Conservation (phyloP, 73 alveolate species). For the Breviolum minutum region DNA sequence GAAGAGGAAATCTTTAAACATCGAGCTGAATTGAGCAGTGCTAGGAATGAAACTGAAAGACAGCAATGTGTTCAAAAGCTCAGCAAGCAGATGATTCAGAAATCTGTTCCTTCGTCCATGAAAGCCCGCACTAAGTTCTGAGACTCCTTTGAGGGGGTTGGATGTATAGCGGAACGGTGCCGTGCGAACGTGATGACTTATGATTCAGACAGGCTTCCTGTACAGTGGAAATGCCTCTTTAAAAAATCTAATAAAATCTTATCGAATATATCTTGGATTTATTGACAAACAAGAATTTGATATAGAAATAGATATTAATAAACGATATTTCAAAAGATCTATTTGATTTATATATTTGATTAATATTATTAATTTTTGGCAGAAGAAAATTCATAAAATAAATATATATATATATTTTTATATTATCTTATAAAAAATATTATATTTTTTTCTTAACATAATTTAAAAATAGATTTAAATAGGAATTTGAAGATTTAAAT, state of each 20-base stretch:
- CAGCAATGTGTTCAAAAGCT: constrained; percentile 63
- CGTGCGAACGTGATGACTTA: background rate
- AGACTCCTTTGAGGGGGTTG: background rate
- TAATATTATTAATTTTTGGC: background rate
- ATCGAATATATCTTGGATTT: no score
- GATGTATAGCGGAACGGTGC: background rate
- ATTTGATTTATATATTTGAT: background rate
- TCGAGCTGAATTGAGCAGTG: background rate
- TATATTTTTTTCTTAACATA: no score
- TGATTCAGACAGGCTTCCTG: background rate
- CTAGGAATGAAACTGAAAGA: constrained; percentile 27
- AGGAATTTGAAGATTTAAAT: background rate
- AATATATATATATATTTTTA: no score
- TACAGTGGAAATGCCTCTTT: constrained; percentile 14
- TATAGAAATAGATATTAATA: background rate
- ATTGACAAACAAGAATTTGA: no score
- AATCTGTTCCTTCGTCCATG: constrained; percentile 67
- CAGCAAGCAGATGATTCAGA: constrained; percentile 69
- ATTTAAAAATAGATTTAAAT: background rate
- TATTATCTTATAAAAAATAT: no score
- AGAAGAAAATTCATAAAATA: no score
- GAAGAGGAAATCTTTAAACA: constrained; percentile 30
- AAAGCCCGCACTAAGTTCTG: constrained; percentile 57
- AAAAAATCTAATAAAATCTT: no score
- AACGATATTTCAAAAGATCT: background rate